These are phyloP conservation scores for Hyaloscypha variabilis DNA, from an alignment of 495 filamentous ascomycete genomes.

Conservation along the genomic window DNA sequence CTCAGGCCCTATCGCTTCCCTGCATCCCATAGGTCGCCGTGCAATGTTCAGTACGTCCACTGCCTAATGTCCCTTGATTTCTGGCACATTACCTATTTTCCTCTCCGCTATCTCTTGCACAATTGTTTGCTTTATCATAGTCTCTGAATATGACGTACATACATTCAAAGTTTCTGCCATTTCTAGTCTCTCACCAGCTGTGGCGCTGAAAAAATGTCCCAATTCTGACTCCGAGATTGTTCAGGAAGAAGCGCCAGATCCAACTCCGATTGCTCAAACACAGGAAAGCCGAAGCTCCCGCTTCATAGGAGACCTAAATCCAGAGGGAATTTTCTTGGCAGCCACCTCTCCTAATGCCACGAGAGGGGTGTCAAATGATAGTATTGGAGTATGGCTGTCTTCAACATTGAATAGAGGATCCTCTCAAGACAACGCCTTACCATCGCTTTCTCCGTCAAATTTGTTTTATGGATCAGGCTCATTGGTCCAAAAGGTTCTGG, in stretches of 20 bases:
- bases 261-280: neutral
- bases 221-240: too few relatives aligned
- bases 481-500: constrained; percentile 17
- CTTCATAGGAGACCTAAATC: constrained; percentile 56
- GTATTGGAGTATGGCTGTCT: constrained; percentile 27
- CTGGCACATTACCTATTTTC: too few relatives aligned
- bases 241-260: neutral
- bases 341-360: constrained; percentile 40
- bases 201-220: too few relatives aligned
- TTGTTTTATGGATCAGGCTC: constrained; percentile 18
- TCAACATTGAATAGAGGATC: constrained; percentile 5
- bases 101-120: too few relatives aligned
- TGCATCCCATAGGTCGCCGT: too few relatives aligned
- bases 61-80: too few relatives aligned
- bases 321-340: constrained; percentile 53
- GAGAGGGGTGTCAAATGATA: constrained; percentile 36
- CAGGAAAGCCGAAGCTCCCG: constrained; percentile 29
- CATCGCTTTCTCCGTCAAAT: constrained; percentile 9
- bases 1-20: too few relatives aligned
- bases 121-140: too few relatives aligned
- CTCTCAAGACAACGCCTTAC: neutral
- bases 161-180: too few relatives aligned
- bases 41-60: too few relatives aligned
- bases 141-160: too few relatives aligned
- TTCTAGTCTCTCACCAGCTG: too few relatives aligned